Evolutionary conservation across 495 filamentous ascomycete species (phyloP), one percentile per base, ranked within the genome.

Genomic region (Tetracladium setigerum): DNA sequence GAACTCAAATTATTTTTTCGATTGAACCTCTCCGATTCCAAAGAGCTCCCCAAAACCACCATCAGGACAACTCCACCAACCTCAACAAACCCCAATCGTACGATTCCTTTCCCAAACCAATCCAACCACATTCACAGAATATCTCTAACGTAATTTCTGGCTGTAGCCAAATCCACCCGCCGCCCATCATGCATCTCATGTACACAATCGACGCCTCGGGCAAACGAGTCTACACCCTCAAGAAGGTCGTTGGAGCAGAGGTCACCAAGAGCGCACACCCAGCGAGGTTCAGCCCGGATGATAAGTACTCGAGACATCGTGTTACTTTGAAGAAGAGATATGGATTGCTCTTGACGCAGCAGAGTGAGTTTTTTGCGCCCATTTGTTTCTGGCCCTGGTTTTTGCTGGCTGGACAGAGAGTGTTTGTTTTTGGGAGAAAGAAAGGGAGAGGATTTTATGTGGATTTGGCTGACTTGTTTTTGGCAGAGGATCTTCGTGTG

Each of bases 221-320:
- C 71, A 87, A 89, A 69, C 84, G 88, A 52, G 59, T 82, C 57
- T 98, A 95, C 78, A 95, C 91, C 8, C 79, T 91, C 44, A 84
- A 89, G 66, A 94, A 92, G 67, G 75, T 89, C 54, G 67, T 80
- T 17, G 64, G 77, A 47, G 83, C 84, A 55, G 77, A 87, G 57
- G 84, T 95, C 61, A 94, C 94, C 58, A 94, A 91, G 73, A 89
- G 84, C 38, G 92, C 92, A 33, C 92, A 98, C 76, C 92, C 94
- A 16, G 94, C 94, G 38, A 76, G 94, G 50, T 98, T 96, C 74
- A 92, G 87, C 31, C 92, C 92, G 49, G 92, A 98, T 71, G 92
- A 98, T 73, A 94, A 92, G 71, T 95, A 91, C 72, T 95, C 90
- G 54, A 81, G 88, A 52, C 89, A 98, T 69, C 81, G 92, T 54